Conservation (phyloP, 129 eudicot genomes). For the Flaveria brownii region DNA sequence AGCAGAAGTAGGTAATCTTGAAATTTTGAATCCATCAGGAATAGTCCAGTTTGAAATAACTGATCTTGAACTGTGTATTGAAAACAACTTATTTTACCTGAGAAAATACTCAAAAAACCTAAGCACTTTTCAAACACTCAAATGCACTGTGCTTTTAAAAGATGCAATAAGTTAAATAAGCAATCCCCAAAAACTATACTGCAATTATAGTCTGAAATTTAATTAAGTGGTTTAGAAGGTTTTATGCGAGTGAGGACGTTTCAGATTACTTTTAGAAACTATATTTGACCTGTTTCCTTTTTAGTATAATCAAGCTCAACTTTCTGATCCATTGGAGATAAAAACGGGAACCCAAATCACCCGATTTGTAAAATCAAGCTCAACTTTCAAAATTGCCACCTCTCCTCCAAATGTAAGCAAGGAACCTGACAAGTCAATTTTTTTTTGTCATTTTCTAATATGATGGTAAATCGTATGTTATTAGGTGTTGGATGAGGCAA, state of each 20-base stretch:
- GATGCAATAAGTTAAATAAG: background rate
- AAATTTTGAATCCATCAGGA: background rate
- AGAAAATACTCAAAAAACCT: background rate
- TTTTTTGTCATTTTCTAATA: background rate
- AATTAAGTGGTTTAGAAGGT: background rate
- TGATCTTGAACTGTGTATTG: background rate
- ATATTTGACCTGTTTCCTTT: background rate
- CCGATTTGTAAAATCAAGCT: too few species aligned
- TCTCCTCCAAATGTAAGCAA: background rate
- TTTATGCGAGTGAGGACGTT: background rate
- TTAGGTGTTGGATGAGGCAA: slow-evolving; percentile 99
- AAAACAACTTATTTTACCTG: background rate
- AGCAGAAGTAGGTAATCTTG: background rate
- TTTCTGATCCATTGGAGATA: background rate
- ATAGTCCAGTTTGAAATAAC: background rate
- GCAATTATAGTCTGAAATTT: background rate
- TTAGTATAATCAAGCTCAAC: background rate
- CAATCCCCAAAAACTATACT: background rate
- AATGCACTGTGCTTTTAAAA: background rate
- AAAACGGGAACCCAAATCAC: background rate
- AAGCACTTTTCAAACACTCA: background rate
- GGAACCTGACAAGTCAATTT: background rate
- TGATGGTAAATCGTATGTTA: slow-evolving; percentile 30
- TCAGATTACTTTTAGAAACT: background rate
- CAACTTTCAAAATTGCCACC: background rate